Percentiles rank a stretch among this genome's conserved stretches.
phyloP scores from a whole-genome alignment of 2,329 filamentous ascomycete species.

The Colletotrichum viniferum region DNA sequence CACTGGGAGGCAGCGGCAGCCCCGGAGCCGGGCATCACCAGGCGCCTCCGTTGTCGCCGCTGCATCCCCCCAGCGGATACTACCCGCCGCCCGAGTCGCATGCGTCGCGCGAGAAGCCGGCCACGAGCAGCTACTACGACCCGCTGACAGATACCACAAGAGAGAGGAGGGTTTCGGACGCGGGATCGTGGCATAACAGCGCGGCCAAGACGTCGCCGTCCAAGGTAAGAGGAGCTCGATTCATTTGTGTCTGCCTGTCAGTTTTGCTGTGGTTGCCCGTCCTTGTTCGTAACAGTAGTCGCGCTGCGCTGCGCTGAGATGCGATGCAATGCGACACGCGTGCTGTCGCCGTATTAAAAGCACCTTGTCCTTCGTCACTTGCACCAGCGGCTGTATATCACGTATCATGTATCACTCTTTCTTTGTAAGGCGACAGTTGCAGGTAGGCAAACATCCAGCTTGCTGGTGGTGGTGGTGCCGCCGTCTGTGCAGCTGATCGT shows the following conservation, averaged over 20 bases:
- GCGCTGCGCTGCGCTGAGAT: background rate
- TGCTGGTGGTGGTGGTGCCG: background rate
- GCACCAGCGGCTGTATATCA: background rate
- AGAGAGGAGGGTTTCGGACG: conserved; percentile 51
- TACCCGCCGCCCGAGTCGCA: conserved; percentile 37
- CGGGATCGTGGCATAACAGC: conserved; percentile 47
- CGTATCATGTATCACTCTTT: background rate
- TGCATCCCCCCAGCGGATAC: conserved; percentile 48
- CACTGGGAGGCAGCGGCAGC: conserved; percentile 24
- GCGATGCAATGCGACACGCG: background rate
- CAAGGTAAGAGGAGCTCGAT: conserved; percentile 46
- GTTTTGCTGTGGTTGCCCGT: background rate
- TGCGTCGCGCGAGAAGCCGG: conserved; percentile 42
- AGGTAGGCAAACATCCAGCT: background rate
- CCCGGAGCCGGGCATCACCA: conserved; percentile 20
- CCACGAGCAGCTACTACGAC: conserved; percentile 56
- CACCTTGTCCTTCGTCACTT: background rate
- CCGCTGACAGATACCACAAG: conserved; percentile 55
- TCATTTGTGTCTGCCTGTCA: conserved; percentile 2
- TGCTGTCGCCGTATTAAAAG: background rate
- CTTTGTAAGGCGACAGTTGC: background rate
- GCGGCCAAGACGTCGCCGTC: conserved; percentile 46
- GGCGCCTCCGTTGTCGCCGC: conserved; percentile 41
- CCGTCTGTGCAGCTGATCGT: conserved; percentile 5
- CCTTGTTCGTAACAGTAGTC: background rate